Percentiles rank a stretch among this genome's conserved stretches.
phyloP scores from a whole-genome alignment of 2,329 filamentous ascomycete genomes.

The Aspergillus pseudotamarii region DNA sequence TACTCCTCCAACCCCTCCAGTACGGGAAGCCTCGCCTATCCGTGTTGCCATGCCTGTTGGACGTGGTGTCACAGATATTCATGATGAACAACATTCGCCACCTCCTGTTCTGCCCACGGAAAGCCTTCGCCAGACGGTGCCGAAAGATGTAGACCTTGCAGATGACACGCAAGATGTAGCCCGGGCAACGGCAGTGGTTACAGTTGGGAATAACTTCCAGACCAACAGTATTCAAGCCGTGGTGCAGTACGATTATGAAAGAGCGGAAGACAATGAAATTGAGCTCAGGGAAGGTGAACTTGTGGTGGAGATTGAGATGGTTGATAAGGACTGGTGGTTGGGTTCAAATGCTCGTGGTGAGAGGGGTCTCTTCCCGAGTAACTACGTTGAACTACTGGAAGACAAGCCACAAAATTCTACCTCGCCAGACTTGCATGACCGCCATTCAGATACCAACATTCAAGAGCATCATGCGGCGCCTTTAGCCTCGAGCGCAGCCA shows the following conservation, averaged over 20 bases:
- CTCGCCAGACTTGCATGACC: conserved; percentile 33
- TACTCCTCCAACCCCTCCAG: conserved; percentile 52
- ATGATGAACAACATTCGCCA: conserved; percentile 45
- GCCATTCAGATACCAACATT: conserved; percentile 33
- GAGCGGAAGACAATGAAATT: conserved; percentile 95
- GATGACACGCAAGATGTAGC: conserved; percentile 62
- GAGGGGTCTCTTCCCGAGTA: conserved; percentile 89
- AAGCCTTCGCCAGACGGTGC: conserved; percentile 64
- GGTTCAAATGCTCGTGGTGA: conserved; percentile 85
- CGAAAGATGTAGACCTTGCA: conserved; percentile 66
- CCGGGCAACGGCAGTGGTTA: conserved; percentile 62
- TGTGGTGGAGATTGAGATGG: conserved; percentile 92
- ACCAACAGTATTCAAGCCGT: conserved; percentile 70
- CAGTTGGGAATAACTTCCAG: conserved; percentile 53
- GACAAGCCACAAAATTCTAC: conserved; percentile 47
- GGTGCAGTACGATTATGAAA: conserved; percentile 94
- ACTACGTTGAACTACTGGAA: conserved; percentile 88
- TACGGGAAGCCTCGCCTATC: conserved; percentile 71
- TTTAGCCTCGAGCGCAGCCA: conserved; percentile 28
- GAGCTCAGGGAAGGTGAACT: conserved; percentile 86
- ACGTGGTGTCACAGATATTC: conserved; percentile 55
- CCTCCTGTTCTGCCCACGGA: conserved; percentile 60
- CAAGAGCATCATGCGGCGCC: conserved; percentile 43
- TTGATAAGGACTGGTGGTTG: conserved; percentile 99
- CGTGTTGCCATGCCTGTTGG: conserved; percentile 83